Evolutionary conservation across 2,329 filamentous ascomycete species (phyloP).

Genomic region (Aspergillus sp.): DNA sequence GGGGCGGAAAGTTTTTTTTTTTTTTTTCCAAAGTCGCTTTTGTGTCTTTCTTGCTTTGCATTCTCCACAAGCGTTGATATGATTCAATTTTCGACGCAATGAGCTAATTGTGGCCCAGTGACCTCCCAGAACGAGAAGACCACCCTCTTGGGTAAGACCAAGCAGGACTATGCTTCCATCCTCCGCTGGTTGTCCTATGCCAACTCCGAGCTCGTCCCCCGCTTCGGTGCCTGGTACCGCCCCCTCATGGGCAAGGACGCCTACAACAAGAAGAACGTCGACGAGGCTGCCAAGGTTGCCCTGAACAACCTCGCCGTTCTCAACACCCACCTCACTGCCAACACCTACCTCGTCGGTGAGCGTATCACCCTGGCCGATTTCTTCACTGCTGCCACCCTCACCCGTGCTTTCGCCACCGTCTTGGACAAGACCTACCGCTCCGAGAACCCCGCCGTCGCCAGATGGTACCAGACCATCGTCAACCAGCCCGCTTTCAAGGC

Average conservation of each 20-base stretch:
- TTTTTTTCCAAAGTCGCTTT: constrained; percentile 16
- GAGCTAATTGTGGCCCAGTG: constrained; percentile 57
- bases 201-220: constrained; percentile 80
- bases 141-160: constrained; percentile 97
- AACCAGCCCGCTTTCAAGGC: constrained; percentile 89
- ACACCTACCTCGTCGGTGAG: constrained; percentile 98
- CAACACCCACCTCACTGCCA: constrained; percentile 83
- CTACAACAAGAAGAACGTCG: constrained; percentile 98
- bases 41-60: constrained; percentile 7
- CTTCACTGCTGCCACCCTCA: constrained; percentile 75
- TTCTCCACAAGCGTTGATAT: constrained; percentile 6
- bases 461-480: constrained; percentile 93
- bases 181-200: constrained; percentile 97
- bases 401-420: constrained; percentile 89
- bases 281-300: constrained; percentile 71
- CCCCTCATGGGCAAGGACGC: constrained; percentile 76
- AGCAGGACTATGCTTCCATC: constrained; percentile 99
- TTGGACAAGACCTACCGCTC: constrained; percentile 87
- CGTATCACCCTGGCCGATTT: constrained; percentile 95
- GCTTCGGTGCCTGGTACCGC: constrained; percentile 76
- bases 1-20: constrained; percentile 20
- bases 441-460: constrained; percentile 78
- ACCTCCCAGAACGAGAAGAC: constrained; percentile 99
- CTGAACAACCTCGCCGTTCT: constrained; percentile 68
- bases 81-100: constrained; percentile 11